A percentile compares a stretch with the other conserved stretches of the same genome.
Conservation (phyloP, 2,329 filamentous ascomycete genomes). For the Fusarium luffae region DNA sequence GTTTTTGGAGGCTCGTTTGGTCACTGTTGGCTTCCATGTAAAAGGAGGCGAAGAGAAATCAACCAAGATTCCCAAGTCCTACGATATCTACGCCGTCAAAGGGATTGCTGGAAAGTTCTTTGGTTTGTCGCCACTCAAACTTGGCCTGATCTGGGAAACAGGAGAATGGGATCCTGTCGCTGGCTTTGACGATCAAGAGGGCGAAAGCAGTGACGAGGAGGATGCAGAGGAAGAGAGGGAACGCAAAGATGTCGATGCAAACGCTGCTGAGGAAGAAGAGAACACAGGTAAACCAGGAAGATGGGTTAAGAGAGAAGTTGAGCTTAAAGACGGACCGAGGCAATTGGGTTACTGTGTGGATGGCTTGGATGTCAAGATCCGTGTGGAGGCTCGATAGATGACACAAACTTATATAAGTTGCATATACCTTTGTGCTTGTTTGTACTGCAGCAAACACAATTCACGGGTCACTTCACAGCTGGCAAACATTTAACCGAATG, state of each 20-base stretch:
- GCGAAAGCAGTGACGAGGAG: conserved; percentile 64
- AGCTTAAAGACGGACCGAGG: conserved; percentile 81
- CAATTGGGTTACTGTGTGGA: conserved; percentile 88
- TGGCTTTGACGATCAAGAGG: conserved; percentile 69
- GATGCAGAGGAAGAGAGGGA: conserved; percentile 53
- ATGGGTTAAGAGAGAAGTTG: conserved; percentile 82
- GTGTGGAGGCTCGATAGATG: conserved; percentile 67
- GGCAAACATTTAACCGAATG: conserved; percentile 8
- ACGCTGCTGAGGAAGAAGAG: conserved; percentile 44
- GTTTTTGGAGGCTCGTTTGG: conserved; percentile 82
- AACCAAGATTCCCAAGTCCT: conserved; percentile 75
- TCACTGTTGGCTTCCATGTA: conserved; percentile 69
- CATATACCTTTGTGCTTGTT: conserved; percentile 16
- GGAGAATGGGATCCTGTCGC: conserved; percentile 87
- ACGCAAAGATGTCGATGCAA: conserved; percentile 29
- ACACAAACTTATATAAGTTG: conserved; percentile 1
- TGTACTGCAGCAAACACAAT: conserved; percentile 17
- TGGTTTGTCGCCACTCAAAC: conserved; percentile 67
- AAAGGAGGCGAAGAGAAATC: conserved; percentile 45
- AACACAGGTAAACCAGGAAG: conserved; percentile 57
- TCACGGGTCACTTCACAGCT: not conserved
- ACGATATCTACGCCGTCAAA: conserved; percentile 84
- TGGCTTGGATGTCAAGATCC: conserved; percentile 73
- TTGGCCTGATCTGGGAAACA: conserved; percentile 86
- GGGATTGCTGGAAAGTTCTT: conserved; percentile 81